Evolutionary conservation across 768 basidiomycete genomes (phyloP), one percentile per base, ranked within the genome.

Genomic region (Atractiella rhizophila): DNA sequence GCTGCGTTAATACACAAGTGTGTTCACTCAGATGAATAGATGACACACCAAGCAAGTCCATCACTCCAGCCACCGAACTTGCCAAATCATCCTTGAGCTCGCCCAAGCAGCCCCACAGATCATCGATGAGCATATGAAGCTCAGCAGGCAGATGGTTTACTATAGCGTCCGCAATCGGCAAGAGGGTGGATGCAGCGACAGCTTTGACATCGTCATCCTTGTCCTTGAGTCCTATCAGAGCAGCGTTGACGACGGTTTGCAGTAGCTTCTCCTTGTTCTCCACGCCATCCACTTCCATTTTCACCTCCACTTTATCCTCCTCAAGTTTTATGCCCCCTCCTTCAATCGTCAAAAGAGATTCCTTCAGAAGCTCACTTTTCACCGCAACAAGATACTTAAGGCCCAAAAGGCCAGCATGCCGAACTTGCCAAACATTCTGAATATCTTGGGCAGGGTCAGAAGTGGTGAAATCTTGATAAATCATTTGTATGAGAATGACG

Each of bases 311-410:
- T 27, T 37, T 35, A n/a, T 24, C 35, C 13, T 42, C 29, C 18
- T 20, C 37, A 21, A 37, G 41, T 35, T 37, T 43, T 48, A 28
- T 40, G 3, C 44, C 24, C 45, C 39, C 5, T 43, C 50, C 6
- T 61, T 54, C 20, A 56, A 59, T 13, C 69, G n/a, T n/a, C n/a
- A n/a, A n/a, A n/a, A n/a, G n/a, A n/a, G n/a, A n/a, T n/a, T n/a
- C n/a, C n/a, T n/a, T 68, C 43, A 96, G 73, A 19, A 94, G 61
- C 56, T 91, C 83, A 40, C 66, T 71, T 48, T 83, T 65, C 15
- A 96, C 91, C 12, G 88, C 91, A 28, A 96, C 85, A 57, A 94
- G 81, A 57, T 96, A 96, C 63, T 94, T 94, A 57, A 98, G 73
- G 1, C 91, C 91, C 8, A 96, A 67, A 44, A 98, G 62, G 23